Conservation (phyloP, 176 grass and related monocot species). For the Musa itinerans region DNA sequence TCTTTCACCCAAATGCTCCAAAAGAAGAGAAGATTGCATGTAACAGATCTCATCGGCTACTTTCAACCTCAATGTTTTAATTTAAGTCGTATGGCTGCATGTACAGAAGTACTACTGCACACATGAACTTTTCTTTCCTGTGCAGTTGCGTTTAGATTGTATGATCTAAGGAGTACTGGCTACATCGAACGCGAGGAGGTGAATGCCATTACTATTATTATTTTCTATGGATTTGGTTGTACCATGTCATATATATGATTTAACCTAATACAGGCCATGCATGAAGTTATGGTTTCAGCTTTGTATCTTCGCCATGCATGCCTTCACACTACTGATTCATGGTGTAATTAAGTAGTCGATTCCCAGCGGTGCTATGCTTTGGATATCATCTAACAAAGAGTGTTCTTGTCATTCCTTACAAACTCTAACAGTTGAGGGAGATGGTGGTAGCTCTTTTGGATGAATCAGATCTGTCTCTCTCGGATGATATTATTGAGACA, state of each 20-base stretch:
- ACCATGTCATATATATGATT: not conserved
- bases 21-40: conserved; percentile 54
- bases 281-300: not conserved
- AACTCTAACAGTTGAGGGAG: conserved; percentile 44
- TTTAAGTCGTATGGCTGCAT: not conserved
- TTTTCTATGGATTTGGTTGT: not conserved
- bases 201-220: not conserved
- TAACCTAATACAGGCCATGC: not conserved
- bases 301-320: not conserved
- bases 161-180: conserved; percentile 65
- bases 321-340: no score
- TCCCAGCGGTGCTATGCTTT: not conserved
- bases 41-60: conserved; percentile 30
- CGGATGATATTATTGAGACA: conserved; percentile 32
- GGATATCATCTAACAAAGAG: not conserved
- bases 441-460: conserved; percentile 64
- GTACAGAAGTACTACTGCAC: not conserved
- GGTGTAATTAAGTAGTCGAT: not conserved
- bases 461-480: conserved; percentile 53
- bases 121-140: not conserved
- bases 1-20: conserved; percentile 76
- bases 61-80: not conserved
- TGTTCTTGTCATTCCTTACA: not conserved
- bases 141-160: conserved; percentile 82
- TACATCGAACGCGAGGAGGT: conserved; percentile 80